phyloP scores from a whole-genome alignment of 2,329 filamentous ascomycete species.

The Paecilomyces fulvus region DNA sequence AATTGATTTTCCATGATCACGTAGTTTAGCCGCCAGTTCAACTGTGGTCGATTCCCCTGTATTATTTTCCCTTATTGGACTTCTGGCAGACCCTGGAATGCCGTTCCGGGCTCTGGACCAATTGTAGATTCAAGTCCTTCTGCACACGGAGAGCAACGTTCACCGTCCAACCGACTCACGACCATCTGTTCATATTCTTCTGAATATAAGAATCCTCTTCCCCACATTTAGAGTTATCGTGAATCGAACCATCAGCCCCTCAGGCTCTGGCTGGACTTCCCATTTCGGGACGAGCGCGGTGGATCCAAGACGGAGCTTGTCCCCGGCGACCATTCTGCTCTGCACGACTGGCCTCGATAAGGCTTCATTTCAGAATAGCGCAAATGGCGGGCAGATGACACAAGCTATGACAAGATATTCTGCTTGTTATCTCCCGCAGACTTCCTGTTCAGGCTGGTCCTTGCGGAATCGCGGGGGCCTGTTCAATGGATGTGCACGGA shows the following conservation, averaged over 20 bases:
- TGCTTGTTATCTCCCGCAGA: background rate
- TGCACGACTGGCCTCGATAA: background rate
- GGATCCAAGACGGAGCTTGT: background rate
- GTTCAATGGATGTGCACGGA: background rate
- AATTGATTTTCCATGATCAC: background rate
- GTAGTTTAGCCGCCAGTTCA: background rate
- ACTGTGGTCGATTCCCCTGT: background rate
- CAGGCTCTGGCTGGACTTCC: background rate
- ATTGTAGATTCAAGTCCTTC: too few relatives aligned
- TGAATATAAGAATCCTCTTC: background rate
- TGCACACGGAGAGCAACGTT: too few relatives aligned
- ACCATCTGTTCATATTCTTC: background rate
- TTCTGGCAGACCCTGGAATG: too few relatives aligned
- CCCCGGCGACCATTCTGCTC: too few relatives aligned
- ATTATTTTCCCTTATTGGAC: too few relatives aligned
- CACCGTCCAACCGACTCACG: too few relatives aligned
- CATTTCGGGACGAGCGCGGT: background rate
- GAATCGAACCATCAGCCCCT: background rate
- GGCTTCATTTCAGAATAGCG: background rate
- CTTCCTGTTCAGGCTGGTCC: background rate
- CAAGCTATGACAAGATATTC: background rate
- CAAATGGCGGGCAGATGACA: background rate
- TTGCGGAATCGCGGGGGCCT: background rate
- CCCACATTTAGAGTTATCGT: background rate
- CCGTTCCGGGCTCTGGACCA: too few relatives aligned